phyloP scores from a whole-genome alignment of 768 basidiomycete genomes.

The Russula sp. region DNA sequence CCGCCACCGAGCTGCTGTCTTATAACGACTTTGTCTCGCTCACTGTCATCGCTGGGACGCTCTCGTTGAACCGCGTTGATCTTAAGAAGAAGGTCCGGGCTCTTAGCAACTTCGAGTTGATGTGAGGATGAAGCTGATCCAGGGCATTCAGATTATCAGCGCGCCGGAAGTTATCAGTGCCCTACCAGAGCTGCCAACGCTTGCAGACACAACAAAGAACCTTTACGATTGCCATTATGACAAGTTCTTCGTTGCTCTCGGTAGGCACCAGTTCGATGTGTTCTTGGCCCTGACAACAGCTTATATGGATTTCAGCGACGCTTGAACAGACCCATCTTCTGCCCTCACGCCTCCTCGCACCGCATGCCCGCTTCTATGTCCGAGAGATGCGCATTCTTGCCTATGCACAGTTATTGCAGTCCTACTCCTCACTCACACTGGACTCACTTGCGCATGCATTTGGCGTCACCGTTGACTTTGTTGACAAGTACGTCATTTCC shows the following conservation, averaged over 20 bases:
- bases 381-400: conserved; percentile 96
- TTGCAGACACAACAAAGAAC: conserved; percentile 77
- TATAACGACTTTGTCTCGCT: conserved; percentile 89
- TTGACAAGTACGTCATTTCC: conserved; percentile 60
- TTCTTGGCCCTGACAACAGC: neutral
- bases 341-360: conserved; percentile 79
- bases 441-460: conserved; percentile 82
- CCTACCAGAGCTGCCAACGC: conserved; percentile 72
- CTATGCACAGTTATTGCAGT: conserved; percentile 86
- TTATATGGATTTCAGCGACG: conserved; percentile 44
- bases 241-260: conserved; percentile 87
- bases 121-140: neutral
- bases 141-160: conserved; percentile 53
- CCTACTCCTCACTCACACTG: conserved; percentile 82
- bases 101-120: neutral
- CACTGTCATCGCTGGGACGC: conserved; percentile 70
- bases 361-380: conserved; percentile 83
- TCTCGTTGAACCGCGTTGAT: conserved; percentile 74
- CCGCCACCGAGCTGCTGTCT: conserved; percentile 78
- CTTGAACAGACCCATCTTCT: conserved; percentile 84
- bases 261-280: conserved; percentile 33
- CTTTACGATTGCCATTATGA: conserved; percentile 92
- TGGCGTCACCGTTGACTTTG: conserved; percentile 80
- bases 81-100: conserved; percentile 82
- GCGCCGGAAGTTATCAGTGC: conserved; percentile 86